Base-by-base conservation (phyloP, 768 basidiomycete species). In the Mycena polygramma region DNA sequence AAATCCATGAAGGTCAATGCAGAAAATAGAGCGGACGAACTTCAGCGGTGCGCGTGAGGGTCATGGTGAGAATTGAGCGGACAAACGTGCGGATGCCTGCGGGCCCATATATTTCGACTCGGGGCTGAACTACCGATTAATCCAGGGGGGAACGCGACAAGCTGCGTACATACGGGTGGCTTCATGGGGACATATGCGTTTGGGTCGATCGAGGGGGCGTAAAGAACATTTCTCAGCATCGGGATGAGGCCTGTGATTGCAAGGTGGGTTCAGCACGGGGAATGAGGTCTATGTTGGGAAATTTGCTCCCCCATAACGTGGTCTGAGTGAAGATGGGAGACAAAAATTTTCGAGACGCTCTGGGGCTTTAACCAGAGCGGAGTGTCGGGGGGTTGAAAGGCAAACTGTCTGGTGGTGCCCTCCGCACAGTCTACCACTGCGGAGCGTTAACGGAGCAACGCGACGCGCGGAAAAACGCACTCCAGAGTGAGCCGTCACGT, bases 391-490 rank as follows among this genome's bases (percentile, higher is more conserved):
- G 90, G 88, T 67, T 92, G 90, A 6, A 81, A 79, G n/a, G 82
- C 79, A 71, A 94, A 90, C 76, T 95, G 93, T 35, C 91, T n/a
- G 84, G 15, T 87, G 80, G 66, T 72, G 26, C 66, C 66, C 66
- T 72, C 94, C 17, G 92, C 94, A 79, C 93, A 94, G 77, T 95
- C 93, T 22, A 95, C 86, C 91, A 95, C 93, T 93, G 74, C 35
- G 62, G 70, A 70, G 58, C 68, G 66, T 60, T 51, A 65, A 53
- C 77, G 57, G 46, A 65, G 59, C 77, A 68, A 66, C 57, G 64
- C 66, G 64, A n/a, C n/a, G 37, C 63, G 26, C 37, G 26, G 39
- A 61, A 41, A 70, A 37, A 73, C 87, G 75, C 79, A 94, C 93
- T 91, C 92, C 93, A 94, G 35, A 93, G 80, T 11, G 86, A 82